phyloP scores from a whole-genome alignment of 352 stramenopile genomes.

The Pythium guiyangense region DNA sequence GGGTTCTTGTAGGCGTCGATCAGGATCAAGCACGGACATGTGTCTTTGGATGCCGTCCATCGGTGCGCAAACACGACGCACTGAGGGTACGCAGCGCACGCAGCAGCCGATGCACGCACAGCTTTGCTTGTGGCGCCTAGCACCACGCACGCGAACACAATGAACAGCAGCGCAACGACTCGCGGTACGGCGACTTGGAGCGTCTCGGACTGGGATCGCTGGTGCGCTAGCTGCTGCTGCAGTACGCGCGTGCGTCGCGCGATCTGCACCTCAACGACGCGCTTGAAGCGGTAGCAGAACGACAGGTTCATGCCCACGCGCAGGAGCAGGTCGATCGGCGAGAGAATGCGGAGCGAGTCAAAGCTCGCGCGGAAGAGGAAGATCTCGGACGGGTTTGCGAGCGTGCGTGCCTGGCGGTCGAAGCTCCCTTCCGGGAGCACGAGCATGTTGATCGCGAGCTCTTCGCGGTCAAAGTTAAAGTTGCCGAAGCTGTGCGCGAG shows the following conservation, averaged over 20 bases:
- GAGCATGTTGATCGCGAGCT: no score
- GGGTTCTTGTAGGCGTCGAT: not conserved
- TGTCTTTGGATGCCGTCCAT: not conserved
- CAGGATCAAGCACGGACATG: not conserved
- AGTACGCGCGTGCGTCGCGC: no score
- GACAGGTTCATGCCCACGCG: not conserved
- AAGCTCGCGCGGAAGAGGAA: not conserved
- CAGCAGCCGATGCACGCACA: not conserved
- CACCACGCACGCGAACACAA: not conserved
- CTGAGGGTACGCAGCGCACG: no score
- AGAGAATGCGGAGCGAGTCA: not conserved
- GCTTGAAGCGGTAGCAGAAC: not conserved
- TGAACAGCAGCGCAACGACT: not conserved
- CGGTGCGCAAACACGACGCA: not conserved
- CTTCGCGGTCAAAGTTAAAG: constrained; percentile 18
- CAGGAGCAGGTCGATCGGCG: not conserved
- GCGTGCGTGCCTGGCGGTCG: constrained; percentile 16
- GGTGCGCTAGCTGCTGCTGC: constrained; percentile 72
- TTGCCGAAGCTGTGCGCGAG: not conserved
- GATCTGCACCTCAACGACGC: not conserved
- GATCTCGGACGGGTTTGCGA: not conserved
- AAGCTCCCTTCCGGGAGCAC: constrained; percentile 62
- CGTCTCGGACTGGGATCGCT: constrained; percentile 66
- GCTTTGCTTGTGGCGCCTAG: not conserved
- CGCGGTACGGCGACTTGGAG: not conserved